These are phyloP conservation scores for Penicillium corylophilum DNA, from an alignment of 2,329 filamentous ascomycete species.

Conservation along the genomic window DNA sequence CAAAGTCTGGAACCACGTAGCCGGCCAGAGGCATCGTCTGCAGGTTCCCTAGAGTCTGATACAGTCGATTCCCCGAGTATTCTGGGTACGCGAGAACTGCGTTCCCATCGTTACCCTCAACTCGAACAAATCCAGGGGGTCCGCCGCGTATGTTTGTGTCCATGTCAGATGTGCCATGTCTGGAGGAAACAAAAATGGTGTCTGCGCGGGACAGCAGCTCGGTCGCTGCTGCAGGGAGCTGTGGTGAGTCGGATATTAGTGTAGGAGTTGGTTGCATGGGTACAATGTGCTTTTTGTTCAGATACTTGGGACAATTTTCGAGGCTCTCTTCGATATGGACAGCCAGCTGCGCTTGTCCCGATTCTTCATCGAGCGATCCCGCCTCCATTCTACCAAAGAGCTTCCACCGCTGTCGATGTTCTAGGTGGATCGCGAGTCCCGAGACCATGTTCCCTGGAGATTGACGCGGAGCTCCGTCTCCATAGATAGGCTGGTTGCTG, in stretches of 20 bases:
- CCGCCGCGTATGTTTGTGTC: neutral
- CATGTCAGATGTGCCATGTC: neutral
- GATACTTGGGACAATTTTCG: neutral
- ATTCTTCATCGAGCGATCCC: neutral
- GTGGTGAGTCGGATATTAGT: neutral
- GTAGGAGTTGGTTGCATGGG: neutral
- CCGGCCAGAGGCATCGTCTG: neutral
- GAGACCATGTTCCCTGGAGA: neutral
- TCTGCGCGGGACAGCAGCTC: neutral
- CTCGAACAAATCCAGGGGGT: neutral
- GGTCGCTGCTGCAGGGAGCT: neutral
- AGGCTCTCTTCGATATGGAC: neutral
- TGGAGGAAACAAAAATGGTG: neutral
- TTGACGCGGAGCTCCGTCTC: neutral
- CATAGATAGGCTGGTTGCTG: neutral
- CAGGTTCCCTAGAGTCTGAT: neutral
- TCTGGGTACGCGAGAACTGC: neutral
- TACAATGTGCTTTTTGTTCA: neutral
- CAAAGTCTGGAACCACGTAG: neutral
- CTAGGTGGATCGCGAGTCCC: neutral
- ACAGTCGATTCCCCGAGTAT: neutral
- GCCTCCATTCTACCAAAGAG: neutral
- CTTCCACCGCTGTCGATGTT: neutral
- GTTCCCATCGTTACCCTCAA: neutral
- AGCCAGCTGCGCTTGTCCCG: neutral